Conservation (phyloP, 805 yeast species). For the Vanderwaltozyma polyspora region DNA sequence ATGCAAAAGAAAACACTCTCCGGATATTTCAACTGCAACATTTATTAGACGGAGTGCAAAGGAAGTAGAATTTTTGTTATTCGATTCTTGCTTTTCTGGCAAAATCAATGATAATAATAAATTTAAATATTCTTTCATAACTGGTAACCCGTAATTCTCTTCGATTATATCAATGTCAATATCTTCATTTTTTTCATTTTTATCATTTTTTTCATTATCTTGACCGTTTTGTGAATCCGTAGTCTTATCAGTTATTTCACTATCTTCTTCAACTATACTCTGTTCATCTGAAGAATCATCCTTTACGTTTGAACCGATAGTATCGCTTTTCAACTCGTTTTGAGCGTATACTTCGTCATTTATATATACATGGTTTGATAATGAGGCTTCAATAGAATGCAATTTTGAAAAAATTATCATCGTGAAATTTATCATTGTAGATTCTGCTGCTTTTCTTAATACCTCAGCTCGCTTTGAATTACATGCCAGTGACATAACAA, state of each 20-base stretch:
- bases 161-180: too few relatives aligned
- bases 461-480: slow-evolving; percentile 87
- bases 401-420: slow-evolving; percentile 55
- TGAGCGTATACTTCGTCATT: slow-evolving; percentile 16
- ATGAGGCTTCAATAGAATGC: slow-evolving; percentile 24
- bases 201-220: neutral
- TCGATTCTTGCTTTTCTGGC: slow-evolving; percentile 69
- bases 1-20: slow-evolving; percentile 45
- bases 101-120: slow-evolving; percentile 71
- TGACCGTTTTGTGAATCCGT: neutral
- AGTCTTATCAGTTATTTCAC: neutral
- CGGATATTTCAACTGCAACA: slow-evolving; percentile 72
- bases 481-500: slow-evolving; percentile 83
- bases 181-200: slow-evolving; percentile 11
- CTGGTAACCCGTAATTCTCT: slow-evolving; percentile 54
- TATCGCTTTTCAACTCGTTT: slow-evolving; percentile 11
- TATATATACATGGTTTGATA: slow-evolving; percentile 7
- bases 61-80: slow-evolving; percentile 71
- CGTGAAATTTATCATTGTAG: slow-evolving; percentile 62
- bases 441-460: slow-evolving; percentile 78
- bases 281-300: slow-evolving; percentile 1
- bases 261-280: neutral
- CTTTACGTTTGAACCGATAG: slow-evolving; percentile 8
- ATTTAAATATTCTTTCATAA: slow-evolving; percentile 64
- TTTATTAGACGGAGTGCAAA: slow-evolving; percentile 65